Evolutionary conservation across 257 asterid species (phyloP), one percentile per base, ranked within the genome.

Genomic region (Euphrasia confusa): DNA sequence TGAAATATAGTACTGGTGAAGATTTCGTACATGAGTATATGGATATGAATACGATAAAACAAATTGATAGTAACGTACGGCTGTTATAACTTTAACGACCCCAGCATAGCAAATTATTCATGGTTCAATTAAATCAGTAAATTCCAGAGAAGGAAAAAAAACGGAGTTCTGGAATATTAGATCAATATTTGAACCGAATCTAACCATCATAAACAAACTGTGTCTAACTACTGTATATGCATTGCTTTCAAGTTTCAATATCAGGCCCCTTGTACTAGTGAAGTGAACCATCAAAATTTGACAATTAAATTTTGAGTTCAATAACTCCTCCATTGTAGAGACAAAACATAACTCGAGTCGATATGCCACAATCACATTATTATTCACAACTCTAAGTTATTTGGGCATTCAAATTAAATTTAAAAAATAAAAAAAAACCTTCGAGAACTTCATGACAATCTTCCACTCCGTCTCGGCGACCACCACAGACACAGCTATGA

Each of bases 381-480:
- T 35, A 2, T 35, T 35, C 10, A 7, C 10, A 7, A 35, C 10
- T 5, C 33, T 5, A 4, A 2, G 1, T 7, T 35, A 5, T 35
- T 35, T 35, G 7, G 7, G 10, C 10, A 35, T 35, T 35, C 10
- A 7, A 35, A 35, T 35, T 35, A 35, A 35, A 5, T 35, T 5
- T 35, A 6, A 35, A 7, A 35, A 35, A 35, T 3, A 2, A 30
- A 3, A 2, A 30, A 3, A 14, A 56, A 86, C 97, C 97, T 86
- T 92, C 62, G 69, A 93, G 74, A 87, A 89, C 72, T 77, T 81
- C 70, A 78, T 60, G 58, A 93, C 54, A 71, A 81, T 79, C 63
- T 72, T 82, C 97, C 97, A 93, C 72, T 93, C 99, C 7, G 90
- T 93, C 85, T 93, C 99, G 42, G 95, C 97, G 50, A 87, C 77